A percentile compares a stretch with the other conserved stretches of the same genome.
These are phyloP conservation scores for Porcisia hertigi DNA, from an alignment of 208 protist genomes.

Conservation along the genomic window DNA sequence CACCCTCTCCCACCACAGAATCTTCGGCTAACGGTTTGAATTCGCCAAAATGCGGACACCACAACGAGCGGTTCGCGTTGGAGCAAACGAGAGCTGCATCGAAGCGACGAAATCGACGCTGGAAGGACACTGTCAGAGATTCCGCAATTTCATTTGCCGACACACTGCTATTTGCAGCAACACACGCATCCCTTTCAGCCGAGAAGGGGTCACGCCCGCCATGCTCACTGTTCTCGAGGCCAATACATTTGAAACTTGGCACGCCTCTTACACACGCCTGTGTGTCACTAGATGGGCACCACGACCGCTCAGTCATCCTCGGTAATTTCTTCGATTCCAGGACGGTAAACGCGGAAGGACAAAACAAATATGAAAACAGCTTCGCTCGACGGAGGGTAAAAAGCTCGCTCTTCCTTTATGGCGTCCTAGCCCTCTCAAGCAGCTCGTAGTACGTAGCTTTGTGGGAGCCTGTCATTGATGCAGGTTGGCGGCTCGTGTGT, in stretches of 20 bases:
- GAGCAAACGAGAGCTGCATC: constrained; percentile 59
- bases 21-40: constrained; percentile 3
- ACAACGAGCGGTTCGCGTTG: constrained; percentile 45
- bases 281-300: constrained; percentile 16
- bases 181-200: constrained; percentile 29
- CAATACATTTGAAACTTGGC: background rate
- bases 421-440: background rate
- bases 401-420: background rate
- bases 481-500: background rate
- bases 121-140: constrained; percentile 22
- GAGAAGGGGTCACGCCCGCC: background rate
- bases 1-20: background rate
- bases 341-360: background rate
- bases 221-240: background rate
- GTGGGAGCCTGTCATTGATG: background rate
- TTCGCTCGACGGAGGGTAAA: background rate
- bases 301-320: constrained; percentile 20
- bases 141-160: constrained; percentile 35
- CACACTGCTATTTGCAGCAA: constrained; percentile 51
- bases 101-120: constrained; percentile 37
- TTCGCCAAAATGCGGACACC: constrained; percentile 26
- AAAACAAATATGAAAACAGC: background rate
- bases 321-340: background rate
- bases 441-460: background rate
- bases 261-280: background rate